Conservation (phyloP, 176 grass and related monocot species). For the Eleusine indica region DNA sequence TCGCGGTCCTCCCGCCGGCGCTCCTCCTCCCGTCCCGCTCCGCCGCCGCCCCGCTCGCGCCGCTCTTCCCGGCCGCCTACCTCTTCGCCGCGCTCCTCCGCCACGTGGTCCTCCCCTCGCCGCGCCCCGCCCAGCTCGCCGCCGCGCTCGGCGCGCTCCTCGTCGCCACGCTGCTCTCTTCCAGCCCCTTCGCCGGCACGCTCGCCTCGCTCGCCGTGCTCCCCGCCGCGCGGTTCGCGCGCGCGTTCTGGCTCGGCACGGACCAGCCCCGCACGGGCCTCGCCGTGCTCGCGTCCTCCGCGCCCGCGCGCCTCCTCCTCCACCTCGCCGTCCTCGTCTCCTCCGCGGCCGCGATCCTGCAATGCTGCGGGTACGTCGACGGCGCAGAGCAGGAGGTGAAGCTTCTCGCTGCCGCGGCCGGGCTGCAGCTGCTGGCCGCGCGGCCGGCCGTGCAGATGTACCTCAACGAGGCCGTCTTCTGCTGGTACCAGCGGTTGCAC, state of each 20-base stretch:
- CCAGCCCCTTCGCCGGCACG: conserved; percentile 53
- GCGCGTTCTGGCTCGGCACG: conserved; percentile 87
- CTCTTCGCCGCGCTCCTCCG: conserved; percentile 57
- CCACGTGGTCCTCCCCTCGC: conserved; percentile 52
- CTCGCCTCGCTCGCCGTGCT: conserved; percentile 63
- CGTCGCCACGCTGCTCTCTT: conserved; percentile 44
- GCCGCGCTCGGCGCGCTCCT: conserved; percentile 52
- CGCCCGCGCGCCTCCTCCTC: conserved; percentile 48
- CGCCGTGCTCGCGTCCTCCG: conserved; percentile 61
- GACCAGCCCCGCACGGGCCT: conserved; percentile 74
- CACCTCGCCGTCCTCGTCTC: conserved; percentile 56
- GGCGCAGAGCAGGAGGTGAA: conserved; percentile 41
- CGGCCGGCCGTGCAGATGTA: conserved; percentile 88
- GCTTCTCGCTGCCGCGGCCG: conserved; percentile 43
- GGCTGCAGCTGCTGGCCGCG: conserved; percentile 69
- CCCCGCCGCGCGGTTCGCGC: conserved; percentile 57
- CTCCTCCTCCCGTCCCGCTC: conserved; percentile 36
- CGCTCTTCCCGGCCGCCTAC: conserved; percentile 30
- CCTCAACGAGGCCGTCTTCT: conserved; percentile 85
- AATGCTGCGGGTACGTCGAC: conserved; percentile 38
- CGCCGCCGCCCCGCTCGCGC: conserved; percentile 13
- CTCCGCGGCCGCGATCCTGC: conserved; percentile 47
- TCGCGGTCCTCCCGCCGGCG: conserved; percentile 45
- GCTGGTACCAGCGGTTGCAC: conserved; percentile 96
- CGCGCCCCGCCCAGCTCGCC: conserved; percentile 50